phyloP scores from a whole-genome alignment of 2,329 filamentous ascomycete genomes.

The Tricladium varicosporioides region DNA sequence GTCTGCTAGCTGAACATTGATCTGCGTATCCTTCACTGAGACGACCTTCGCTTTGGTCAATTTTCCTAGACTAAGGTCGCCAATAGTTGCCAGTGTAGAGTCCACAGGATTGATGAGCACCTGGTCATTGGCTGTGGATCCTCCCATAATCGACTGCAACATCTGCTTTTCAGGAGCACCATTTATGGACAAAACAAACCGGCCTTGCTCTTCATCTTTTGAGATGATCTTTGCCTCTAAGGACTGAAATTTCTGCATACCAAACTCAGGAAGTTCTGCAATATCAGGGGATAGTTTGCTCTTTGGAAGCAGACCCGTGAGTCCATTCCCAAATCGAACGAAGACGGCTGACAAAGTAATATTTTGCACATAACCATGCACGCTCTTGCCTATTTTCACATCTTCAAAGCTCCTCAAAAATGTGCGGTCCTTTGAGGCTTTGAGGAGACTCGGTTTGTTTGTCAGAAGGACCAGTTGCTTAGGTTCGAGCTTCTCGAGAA shows the following conservation, averaged over 20 bases:
- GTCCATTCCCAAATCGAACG: conserved; percentile 77
- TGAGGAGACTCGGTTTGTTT: conserved; percentile 79
- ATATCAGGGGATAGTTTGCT: conserved; percentile 72
- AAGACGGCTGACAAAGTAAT: conserved; percentile 80
- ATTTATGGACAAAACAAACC: conserved; percentile 64
- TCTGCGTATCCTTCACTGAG: conserved; percentile 86
- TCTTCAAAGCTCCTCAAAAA: conserved; percentile 73
- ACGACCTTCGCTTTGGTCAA: conserved; percentile 73
- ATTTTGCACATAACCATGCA: conserved; percentile 81
- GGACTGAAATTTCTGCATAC: conserved; percentile 73
- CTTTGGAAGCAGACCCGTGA: conserved; percentile 79
- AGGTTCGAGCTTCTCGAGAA: conserved; percentile 81
- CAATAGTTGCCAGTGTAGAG: conserved; percentile 57
- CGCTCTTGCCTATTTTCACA: conserved; percentile 63
- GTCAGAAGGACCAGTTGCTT: conserved; percentile 74
- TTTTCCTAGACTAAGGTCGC: conserved; percentile 72
- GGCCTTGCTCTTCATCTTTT: conserved; percentile 65
- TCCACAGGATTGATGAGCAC: conserved; percentile 63
- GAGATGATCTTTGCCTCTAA: conserved; percentile 70
- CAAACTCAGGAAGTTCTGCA: conserved; percentile 69
- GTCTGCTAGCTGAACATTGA: conserved; percentile 86
- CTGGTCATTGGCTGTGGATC: conserved; percentile 37
- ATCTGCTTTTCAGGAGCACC: conserved; percentile 48
- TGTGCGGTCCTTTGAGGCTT: conserved; percentile 68
- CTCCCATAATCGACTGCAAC: conserved; percentile 32